Evolutionary conservation across 1,284 basidiomycete species (phyloP).

Genomic region (Wallemia ichthyophaga): DNA sequence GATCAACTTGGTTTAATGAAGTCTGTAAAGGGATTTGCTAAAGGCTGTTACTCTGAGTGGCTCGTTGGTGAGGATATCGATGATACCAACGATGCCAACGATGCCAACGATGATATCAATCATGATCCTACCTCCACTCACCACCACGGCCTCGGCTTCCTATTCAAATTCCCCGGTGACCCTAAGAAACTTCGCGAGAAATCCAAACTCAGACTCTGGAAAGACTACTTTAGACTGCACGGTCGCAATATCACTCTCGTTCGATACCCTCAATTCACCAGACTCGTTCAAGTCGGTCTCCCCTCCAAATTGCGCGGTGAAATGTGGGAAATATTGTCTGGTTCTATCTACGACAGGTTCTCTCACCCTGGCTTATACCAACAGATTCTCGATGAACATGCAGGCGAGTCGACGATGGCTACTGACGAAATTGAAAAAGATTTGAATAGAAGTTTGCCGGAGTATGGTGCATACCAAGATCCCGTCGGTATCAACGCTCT

Average conservation of each 20-base stretch:
- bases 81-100: constrained; percentile 20
- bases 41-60: constrained; percentile 82
- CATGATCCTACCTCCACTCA: constrained; percentile 26
- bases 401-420: constrained; percentile 50
- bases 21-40: constrained; percentile 48
- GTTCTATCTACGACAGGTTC: constrained; percentile 72
- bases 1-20: constrained; percentile 23
- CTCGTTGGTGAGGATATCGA: constrained; percentile 38
- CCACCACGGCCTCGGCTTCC: constrained; percentile 55
- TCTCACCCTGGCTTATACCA: constrained; percentile 60
- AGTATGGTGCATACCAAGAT: constrained; percentile 76
- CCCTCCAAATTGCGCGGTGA: constrained; percentile 85
- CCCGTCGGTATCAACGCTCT: constrained; percentile 58
- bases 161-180: constrained; percentile 76
- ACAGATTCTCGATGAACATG: constrained; percentile 45
- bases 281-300: constrained; percentile 84
- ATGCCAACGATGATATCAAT: constrained; percentile 23
- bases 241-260: constrained; percentile 72
- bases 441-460: constrained; percentile 70
- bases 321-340: constrained; percentile 92
- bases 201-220: constrained; percentile 93
- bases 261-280: constrained; percentile 83
- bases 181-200: constrained; percentile 87
- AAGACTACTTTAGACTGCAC: constrained; percentile 57
- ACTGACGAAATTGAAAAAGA: constrained; percentile 99